Evolutionary conservation across 1,284 basidiomycete genomes (phyloP), one percentile per base, ranked within the genome.

Genomic region (Taiwanofungus camphoratus): DNA sequence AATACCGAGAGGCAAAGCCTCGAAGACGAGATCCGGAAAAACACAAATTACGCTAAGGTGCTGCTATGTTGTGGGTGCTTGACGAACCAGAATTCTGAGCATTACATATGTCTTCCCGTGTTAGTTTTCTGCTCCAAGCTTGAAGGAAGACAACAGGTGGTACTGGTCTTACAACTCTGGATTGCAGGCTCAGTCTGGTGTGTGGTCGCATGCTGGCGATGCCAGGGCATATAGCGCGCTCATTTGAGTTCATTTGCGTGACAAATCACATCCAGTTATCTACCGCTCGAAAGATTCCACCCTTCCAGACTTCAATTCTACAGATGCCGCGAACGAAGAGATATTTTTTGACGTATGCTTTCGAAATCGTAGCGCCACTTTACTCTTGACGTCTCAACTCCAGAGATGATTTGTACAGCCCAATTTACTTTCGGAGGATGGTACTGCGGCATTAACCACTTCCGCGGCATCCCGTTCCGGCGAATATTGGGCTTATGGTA

Each of bases 111-210:
- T 24, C n/a, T 20, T 41, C 29, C 30, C 30, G 12, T 9, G 11
- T 0, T 52, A 87, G 83, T 81, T 83, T 55, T 73, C 72, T 32
- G 64, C 76, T 1, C 87, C 87, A 0, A 60, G 63, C 16, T 60
- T 83, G 35, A 75, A 77, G 48, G 66, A 78, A 11, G 84, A 89
- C 54, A 74, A 71, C 5, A 74, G 73, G 37, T 90, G 85, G 79
- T 91, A 91, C 55, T 87, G 85, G 82, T 75, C 72, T 47, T 76
- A 82, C 55, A 87, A 88, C 61, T 77, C 74, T 41, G 85, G 85
- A 12, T 68, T 87, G 29, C 79, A 85, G 53, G 70, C 77, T 12
- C 82, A 86, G 58, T 66, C 71, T 32, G 73, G 79, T 81, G 44
- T 40, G 68, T 61, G 16, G 26, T 12, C 19, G 27, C 35, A n/a